These are phyloP conservation scores for Rhizophagus clarus DNA, from an alignment of 192 early-diverging fungal species.

Conservation along the genomic window DNA sequence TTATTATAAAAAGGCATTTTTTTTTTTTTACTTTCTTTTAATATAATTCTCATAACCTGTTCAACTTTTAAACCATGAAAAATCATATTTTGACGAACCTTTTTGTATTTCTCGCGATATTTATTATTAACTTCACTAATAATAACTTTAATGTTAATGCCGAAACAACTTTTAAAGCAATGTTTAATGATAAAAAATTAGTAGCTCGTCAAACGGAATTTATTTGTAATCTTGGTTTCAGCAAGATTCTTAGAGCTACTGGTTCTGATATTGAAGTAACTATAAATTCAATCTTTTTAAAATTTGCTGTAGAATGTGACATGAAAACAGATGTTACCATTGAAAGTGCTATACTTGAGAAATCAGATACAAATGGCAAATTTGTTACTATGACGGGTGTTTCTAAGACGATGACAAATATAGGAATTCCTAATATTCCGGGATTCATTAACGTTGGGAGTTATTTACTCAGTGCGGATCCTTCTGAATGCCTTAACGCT, in stretches of 20 bases:
- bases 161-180: background rate
- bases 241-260: background rate
- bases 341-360: background rate
- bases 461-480: background rate
- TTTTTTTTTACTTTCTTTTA: no score
- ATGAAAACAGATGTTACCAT: background rate
- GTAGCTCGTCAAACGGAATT: background rate
- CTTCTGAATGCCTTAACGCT: slow-evolving; percentile 2
- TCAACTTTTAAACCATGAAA: background rate
- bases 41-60: no score
- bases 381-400: background rate
- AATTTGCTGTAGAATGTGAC: background rate
- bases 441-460: background rate
- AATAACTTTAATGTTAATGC: no score
- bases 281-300: background rate
- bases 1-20: no score
- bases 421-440: background rate
- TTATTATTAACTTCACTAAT: background rate
- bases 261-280: background rate
- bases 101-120: background rate
- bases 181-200: background rate
- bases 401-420: background rate
- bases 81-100: background rate
- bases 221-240: background rate
- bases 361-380: background rate